Base-by-base conservation (phyloP, 441 rosid genomes). In the Bocquillonia castaneifolia region DNA sequence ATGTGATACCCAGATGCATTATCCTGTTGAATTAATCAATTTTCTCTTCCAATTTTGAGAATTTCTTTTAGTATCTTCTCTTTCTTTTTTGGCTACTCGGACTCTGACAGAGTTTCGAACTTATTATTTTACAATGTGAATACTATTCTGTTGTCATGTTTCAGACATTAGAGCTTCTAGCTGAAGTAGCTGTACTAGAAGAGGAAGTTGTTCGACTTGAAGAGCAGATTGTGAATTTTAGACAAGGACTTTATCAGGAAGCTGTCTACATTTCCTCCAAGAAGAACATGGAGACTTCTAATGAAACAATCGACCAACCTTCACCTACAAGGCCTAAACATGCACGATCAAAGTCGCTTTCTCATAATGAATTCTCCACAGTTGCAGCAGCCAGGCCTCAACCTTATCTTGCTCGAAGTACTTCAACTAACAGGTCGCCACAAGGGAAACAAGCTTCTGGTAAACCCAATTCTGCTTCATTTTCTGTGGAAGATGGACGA, bases 171-270 rank as follows among this genome's bases (percentile, higher is more conserved):
- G 93, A 90, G 86, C 87, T 92, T 59, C 85, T 92, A 62, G 98
- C 98, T 69, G 98, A 92, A 81, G 98, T 92, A 64, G 96, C 98
- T 68, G 91, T 90, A 52, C 76, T 92, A 74, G 98, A 92, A 76
- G 98, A 92, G 74, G 98, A 92, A 75, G 91, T 92, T 6, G 93
- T 87, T 70, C 82, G 98, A 68, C 92, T 92, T 29, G 98, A 92
- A 78, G 98, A 92, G 59, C 88, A 88, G 79, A 89, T 90, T 54
- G 96, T 92, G 42, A 86, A 80, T 76, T 92, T 92, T 62, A 84
- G 96, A 73, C 96, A 86, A 80, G 92, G 91, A 60, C 79, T 92
- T 18, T 90, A 90, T 79, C 87, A 86, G 73, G 95, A 92, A 81
- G 93, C 95, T 63, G 89, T 86, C 37, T 82, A 78, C 81, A 76